Base-by-base conservation (phyloP, 2,329 filamentous ascomycete species). In the Fusarium albidum region DNA sequence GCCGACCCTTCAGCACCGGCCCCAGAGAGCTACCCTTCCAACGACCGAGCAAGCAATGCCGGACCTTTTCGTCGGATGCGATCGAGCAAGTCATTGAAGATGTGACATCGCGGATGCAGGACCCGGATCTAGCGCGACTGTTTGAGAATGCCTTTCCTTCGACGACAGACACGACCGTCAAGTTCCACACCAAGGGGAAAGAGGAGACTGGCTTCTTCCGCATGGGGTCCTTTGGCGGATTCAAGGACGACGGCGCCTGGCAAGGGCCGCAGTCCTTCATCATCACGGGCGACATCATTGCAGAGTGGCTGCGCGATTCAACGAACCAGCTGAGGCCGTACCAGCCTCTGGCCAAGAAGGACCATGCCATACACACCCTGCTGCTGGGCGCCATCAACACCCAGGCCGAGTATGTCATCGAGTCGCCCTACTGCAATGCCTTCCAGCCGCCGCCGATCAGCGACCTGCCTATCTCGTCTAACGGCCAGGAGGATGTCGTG, bases 121-220 rank as follows among this genome's bases (percentile, higher is more conserved):
- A 98, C 67, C 88, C 89, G 13, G 95, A 98, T 66, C 83, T 99
- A 11, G 94, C 94, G 4, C 87, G 93, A 21, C 79, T 99, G 10
- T 99, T 99, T 70, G 92, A 96, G 71, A 99, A 99, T 70, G 88
- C 94, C 3, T 98, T 96, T 61, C 94, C 94, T 5, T 96, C 95
- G 57, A 75, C 73, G 1, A 84, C 95, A 4, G 92, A 96, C 68
- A 96, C 92, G 0, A 96, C 92, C 0, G 85, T 96, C 60, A 86
- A 90, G 67, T 96, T 94, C 82, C 92, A 96, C 70, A 88, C 88
- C 5, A 85, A 89, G 57, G 88, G 81, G 50, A 75, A 69, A 35
- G 72, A 77, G 54, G 72, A 75, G 18, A 71, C 70, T 29, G 69
- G 67, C 39, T 74, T 74, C 56, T 69, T 73, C 39, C 70, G 70